Conservation (phyloP, 192 early-diverging fungal species). For the Coemansia sp. region DNA sequence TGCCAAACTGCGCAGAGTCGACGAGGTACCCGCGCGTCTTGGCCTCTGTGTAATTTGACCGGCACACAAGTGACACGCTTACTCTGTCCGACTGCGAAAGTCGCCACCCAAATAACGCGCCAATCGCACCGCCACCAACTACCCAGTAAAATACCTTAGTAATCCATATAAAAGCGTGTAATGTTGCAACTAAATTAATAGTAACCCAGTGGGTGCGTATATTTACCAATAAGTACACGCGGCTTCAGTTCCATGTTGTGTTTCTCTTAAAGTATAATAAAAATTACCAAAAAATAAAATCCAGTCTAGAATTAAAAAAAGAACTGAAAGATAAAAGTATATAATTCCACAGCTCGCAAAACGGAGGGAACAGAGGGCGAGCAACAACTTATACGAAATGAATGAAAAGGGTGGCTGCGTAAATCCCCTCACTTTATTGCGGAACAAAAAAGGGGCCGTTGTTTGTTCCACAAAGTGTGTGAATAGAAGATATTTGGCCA, state of each 20-base stretch:
- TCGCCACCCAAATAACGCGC: slow-evolving; percentile 45
- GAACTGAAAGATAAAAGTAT: too few species aligned
- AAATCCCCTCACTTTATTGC: too few species aligned
- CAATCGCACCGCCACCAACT: slow-evolving; percentile 51
- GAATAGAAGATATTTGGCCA: too few species aligned
- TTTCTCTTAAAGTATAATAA: background rate
- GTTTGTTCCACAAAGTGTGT: too few species aligned
- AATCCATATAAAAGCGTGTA: background rate
- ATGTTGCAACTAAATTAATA: too few species aligned
- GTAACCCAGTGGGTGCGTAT: background rate
- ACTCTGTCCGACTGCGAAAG: slow-evolving; percentile 30
- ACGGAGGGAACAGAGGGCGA: too few species aligned
- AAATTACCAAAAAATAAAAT: background rate
- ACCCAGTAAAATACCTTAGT: background rate
- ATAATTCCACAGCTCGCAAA: too few species aligned
- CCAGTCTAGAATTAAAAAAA: background rate
- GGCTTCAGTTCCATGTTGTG: slow-evolving; percentile 47
- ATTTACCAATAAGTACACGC: slow-evolving; percentile 42
- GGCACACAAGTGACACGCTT: slow-evolving; percentile 38
- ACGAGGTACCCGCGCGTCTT: slow-evolving; percentile 25
- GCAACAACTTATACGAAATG: too few species aligned
- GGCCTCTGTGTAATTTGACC: slow-evolving; percentile 42
- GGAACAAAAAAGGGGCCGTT: too few species aligned
- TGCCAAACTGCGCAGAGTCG: slow-evolving; percentile 37
- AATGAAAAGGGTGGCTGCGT: too few species aligned